Evolutionary conservation across 2,329 filamentous ascomycete genomes (phyloP).

Genomic region (Aureobasidium leucospermi): DNA sequence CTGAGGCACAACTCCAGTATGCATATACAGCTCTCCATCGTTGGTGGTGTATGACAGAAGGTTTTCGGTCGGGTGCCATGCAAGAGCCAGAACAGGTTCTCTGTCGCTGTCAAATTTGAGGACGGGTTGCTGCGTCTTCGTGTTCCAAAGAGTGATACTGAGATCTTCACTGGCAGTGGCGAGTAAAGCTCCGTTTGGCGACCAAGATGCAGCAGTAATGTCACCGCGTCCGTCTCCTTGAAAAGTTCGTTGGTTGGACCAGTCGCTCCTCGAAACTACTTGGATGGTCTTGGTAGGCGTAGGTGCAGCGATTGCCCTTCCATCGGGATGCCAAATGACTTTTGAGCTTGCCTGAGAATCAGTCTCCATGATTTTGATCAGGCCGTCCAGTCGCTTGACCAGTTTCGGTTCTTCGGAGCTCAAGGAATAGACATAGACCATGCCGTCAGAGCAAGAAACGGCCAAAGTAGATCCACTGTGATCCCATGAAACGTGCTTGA

Average conservation of each 20-base stretch:
- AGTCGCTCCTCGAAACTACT: conserved; percentile 80
- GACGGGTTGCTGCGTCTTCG: conserved; percentile 75
- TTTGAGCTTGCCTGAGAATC: conserved; percentile 69
- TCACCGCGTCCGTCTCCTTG: conserved; percentile 71
- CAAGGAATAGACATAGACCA: conserved; percentile 84
- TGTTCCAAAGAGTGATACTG: conserved; percentile 78
- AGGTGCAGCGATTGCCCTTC: conserved; percentile 78
- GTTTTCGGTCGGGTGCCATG: conserved; percentile 88
- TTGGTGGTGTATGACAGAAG: conserved; percentile 85
- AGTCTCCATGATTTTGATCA: conserved; percentile 71
- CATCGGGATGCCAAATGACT: conserved; percentile 88
- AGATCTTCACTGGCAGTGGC: conserved; percentile 53
- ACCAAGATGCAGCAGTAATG: conserved; percentile 85
- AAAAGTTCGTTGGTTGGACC: conserved; percentile 79
- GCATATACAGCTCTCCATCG: conserved; percentile 89
- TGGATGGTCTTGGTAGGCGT: conserved; percentile 77
- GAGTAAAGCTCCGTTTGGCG: conserved; percentile 84
- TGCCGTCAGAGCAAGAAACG: conserved; percentile 80
- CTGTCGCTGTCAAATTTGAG: conserved; percentile 64
- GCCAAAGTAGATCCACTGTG: conserved; percentile 67
- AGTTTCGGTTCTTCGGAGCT: conserved; percentile 71
- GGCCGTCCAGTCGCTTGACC: conserved; percentile 73
- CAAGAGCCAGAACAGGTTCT: conserved; percentile 73
- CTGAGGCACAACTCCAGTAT: conserved; percentile 56
- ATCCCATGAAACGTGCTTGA: conserved; percentile 89